Percentiles rank a stretch among this genome's conserved stretches.
Evolutionary conservation across 495 filamentous ascomycete genomes (phyloP).

Genomic region (Penicillium turbatum): DNA sequence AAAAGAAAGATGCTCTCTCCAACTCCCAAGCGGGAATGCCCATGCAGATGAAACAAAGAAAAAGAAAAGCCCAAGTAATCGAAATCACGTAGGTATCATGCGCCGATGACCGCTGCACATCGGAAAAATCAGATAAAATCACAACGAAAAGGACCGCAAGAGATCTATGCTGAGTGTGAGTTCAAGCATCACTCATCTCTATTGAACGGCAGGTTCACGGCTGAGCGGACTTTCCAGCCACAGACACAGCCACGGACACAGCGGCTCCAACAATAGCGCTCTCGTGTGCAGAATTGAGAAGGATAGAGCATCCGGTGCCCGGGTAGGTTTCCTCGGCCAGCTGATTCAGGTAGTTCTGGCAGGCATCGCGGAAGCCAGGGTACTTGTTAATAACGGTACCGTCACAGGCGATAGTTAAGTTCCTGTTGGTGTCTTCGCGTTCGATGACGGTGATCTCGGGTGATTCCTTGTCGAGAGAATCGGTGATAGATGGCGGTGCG

Average conservation of each 20-base stretch:
- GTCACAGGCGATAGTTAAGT: slow-evolving; percentile 50
- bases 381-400: slow-evolving; percentile 61
- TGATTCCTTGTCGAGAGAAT: slow-evolving; percentile 28
- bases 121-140: slow-evolving; percentile 7
- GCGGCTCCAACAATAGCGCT: slow-evolving; percentile 55
- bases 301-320: slow-evolving; percentile 24
- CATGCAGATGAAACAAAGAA: slow-evolving; percentile 6
- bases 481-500: slow-evolving; percentile 13
- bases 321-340: slow-evolving; percentile 34
- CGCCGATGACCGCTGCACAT: slow-evolving; percentile 15
- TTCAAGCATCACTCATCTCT: slow-evolving; percentile 15
- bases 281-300: slow-evolving; percentile 48
- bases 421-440: slow-evolving; percentile 28
- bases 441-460: slow-evolving; percentile 44
- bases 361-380: slow-evolving; percentile 49
- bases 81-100: slow-evolving; percentile 11
- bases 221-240: slow-evolving; percentile 20
- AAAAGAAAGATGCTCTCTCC: slow-evolving; percentile 3
- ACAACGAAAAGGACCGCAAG: slow-evolving; percentile 13
- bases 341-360: slow-evolving; percentile 47
- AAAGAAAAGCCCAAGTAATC: not conserved
- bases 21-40: slow-evolving; percentile 2
- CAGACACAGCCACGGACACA: slow-evolving; percentile 51
- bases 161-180: slow-evolving; percentile 13
- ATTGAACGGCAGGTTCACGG: not conserved